Evolutionary conservation across 2,329 filamentous ascomycete genomes (phyloP), one percentile per base, ranked within the genome.

Genomic region (Neophaeococcomyces mojaviensis): DNA sequence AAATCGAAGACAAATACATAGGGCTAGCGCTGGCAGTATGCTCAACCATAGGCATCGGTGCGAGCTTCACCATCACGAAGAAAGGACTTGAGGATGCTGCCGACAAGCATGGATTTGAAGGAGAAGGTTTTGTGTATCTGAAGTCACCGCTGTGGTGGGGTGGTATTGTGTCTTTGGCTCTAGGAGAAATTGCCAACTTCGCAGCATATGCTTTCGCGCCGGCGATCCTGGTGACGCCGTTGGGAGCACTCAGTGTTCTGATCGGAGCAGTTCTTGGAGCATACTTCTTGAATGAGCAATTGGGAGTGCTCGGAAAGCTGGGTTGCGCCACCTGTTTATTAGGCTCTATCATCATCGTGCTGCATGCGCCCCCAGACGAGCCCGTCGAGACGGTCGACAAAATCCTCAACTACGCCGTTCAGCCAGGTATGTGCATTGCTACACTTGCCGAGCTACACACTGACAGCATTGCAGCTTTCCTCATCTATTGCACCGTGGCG

Each of bases 11-110:
- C 34, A 72, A 68, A 60, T 72, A 71, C 59, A 62, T 71, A 50
- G 69, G 69, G 48, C 61, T 72, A 44, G 59, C 65, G 43, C 55
- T 72, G 56, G 69, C 69, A 61, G 68, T 72, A 47, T 48, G 65
- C 38, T 71, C 68, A n/a, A 71, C 69, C 39, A 62, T 71, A 62
- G 68, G 67, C 39, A 72, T 72, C 49, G 88, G 88, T 62, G 88
- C 87, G 42, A 95, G 89, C 77, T 98, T 98, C 67, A 90, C 98
- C 57, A 96, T 98, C 61, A 98, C 94, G 39, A 98, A 98, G 72
- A 97, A 96, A 84, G 90, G 90, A 55, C 77, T 98, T 57, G 88
- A 89, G 66, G 86, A 95, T 67, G 87, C 88, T 53, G 87, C 86
- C 62, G 84, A 94, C 68, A 79, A 81, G 59, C 89, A 96, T 70